Evolutionary conservation across 768 basidiomycete species (phyloP), one percentile per base, ranked within the genome.

Genomic region (Xanthoconium stramineum): DNA sequence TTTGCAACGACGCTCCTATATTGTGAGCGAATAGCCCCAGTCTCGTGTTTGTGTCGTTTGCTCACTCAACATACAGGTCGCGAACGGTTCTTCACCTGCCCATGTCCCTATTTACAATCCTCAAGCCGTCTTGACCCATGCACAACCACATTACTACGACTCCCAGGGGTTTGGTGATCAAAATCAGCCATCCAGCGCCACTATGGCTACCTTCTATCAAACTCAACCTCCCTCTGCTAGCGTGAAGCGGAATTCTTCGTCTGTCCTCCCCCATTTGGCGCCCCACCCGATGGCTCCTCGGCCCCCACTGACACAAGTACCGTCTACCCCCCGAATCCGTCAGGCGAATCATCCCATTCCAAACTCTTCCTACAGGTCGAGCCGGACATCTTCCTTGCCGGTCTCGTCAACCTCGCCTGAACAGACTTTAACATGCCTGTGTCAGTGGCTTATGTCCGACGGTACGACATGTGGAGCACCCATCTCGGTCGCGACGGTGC

Each of bases 401-500:
- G 24, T 47, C 1, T 29, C 47, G 10, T 1, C 36, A 0, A 4
- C 9, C 28, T n/a, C 17, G 2, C 32, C 30, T 8, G 33, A 35
- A 8, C 33, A 12, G 6, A 35, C 33, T 2, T 17, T 10, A n/a
- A 3, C 24, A 0, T 51, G 49, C 19, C 11, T 1, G 1, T 68
- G 67, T 19, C 5, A 30, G 3, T 69, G 65, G 65, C 2, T 35
- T 0, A 3, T 0, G 1, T 46, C 42, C 0, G 42, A 62, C n/a
- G 60, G 56, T 2, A 19, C 24, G 0, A 11, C 43, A 9, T 67
- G 65, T 33, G 19, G 24, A 0, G 36, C 0, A 2, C 17, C 0
- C 0, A 60, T 69, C 33, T 43, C 59, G 1, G 6, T 4, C 7
- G 0, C 9, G 19, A 11, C 0, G 0, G 12, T 60, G 15, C 11